Evolutionary conservation across 2,329 filamentous ascomycete genomes (phyloP).

Genomic region (Paecilomyces niveus): DNA sequence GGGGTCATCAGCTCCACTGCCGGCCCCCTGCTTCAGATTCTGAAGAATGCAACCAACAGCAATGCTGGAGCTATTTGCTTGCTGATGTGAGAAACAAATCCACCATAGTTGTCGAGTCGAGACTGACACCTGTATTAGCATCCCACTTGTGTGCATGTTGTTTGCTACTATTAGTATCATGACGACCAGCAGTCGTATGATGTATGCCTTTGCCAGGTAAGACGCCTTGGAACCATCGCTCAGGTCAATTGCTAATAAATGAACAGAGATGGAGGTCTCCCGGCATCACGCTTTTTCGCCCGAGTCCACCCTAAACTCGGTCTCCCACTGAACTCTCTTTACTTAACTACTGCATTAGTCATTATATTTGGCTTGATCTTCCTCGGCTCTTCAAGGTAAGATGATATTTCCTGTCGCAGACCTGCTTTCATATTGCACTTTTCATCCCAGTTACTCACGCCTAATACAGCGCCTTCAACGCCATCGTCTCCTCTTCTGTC

Average conservation of each 20-base stretch:
- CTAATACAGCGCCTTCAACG: constrained; percentile 58
- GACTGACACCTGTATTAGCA: constrained; percentile 20
- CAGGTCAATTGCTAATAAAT: not conserved
- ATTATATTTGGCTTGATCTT: constrained; percentile 65
- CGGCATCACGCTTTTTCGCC: constrained; percentile 53
- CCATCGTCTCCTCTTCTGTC: constrained; percentile 63
- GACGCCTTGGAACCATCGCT: not conserved
- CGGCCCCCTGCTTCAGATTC: constrained; percentile 56
- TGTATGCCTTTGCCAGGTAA: constrained; percentile 56
- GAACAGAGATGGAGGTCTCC: constrained; percentile 55
- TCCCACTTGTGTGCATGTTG: constrained; percentile 56
- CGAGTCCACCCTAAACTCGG: constrained; percentile 54
- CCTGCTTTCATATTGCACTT: too few relatives aligned
- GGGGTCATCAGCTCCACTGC: constrained; percentile 49
- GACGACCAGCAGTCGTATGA: constrained; percentile 60
- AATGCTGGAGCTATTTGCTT: constrained; percentile 57
- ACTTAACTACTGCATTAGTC: constrained; percentile 54
- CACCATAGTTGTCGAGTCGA: not conserved
- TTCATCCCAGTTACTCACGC: not conserved
- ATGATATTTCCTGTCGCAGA: constrained; percentile 11
- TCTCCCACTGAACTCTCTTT: constrained; percentile 60
- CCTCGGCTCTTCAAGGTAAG: constrained; percentile 49
- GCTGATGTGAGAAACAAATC: constrained; percentile 42
- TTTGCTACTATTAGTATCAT: constrained; percentile 59
- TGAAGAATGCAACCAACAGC: constrained; percentile 56